Percentiles rank a stretch among this genome's conserved stretches.
These are phyloP conservation scores for Trypanosoma conorhini DNA, from an alignment of 208 protist species.

Conservation along the genomic window DNA sequence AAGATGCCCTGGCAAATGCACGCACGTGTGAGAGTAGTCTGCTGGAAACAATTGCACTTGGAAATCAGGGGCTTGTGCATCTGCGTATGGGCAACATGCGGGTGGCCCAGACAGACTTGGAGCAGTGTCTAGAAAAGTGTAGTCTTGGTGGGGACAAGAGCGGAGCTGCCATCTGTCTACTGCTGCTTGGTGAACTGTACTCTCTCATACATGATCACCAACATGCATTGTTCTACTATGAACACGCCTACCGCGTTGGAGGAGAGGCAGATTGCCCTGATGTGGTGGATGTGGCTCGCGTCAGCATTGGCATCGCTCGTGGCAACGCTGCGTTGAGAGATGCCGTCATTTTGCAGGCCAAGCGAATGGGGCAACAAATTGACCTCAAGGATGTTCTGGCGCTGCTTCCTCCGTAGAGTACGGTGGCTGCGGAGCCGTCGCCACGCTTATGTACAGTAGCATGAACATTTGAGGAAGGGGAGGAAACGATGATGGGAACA, in stretches of 20 bases:
- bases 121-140: slow-evolving; percentile 85
- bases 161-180: slow-evolving; percentile 79
- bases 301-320: slow-evolving; percentile 80
- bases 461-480: not conserved
- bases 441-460: not conserved
- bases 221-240: slow-evolving; percentile 90
- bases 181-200: slow-evolving; percentile 88
- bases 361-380: slow-evolving; percentile 60
- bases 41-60: slow-evolving; percentile 81
- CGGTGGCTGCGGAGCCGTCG: not conserved
- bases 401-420: slow-evolving; percentile 47
- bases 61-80: slow-evolving; percentile 76
- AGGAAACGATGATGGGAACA: not conserved
- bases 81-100: slow-evolving; percentile 83
- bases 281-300: slow-evolving; percentile 73
- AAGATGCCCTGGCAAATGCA: slow-evolving; percentile 71
- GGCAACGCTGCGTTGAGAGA: slow-evolving; percentile 69
- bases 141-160: slow-evolving; percentile 80
- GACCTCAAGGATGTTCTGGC: slow-evolving; percentile 53
- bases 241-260: slow-evolving; percentile 82
- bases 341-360: slow-evolving; percentile 54
- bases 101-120: slow-evolving; percentile 66
- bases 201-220: slow-evolving; percentile 80
- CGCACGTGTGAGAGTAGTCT: slow-evolving; percentile 54
- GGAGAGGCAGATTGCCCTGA: slow-evolving; percentile 75